phyloP scores from a whole-genome alignment of 345 rosid species.

The Laguncularia racemosa region DNA sequence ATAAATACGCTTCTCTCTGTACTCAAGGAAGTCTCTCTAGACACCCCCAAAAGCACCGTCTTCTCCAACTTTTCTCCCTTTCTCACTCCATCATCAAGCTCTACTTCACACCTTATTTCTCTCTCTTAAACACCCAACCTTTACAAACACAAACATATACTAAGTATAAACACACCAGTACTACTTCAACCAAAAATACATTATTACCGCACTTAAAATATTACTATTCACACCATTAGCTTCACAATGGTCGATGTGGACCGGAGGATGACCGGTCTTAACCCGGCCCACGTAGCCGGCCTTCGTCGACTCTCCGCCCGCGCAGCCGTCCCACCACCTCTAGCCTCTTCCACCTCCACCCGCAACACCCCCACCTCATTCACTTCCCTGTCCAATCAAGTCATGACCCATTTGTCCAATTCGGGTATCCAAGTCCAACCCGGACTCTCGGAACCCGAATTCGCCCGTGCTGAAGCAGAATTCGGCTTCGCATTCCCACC shows the following conservation, averaged over 20 bases:
- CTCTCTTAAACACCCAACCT: background rate
- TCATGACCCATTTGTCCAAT: constrained; percentile 53
- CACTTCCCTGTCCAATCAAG: constrained; percentile 70
- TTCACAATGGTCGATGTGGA: constrained; percentile 89
- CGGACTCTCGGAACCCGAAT: constrained; percentile 78
- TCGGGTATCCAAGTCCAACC: constrained; percentile 74
- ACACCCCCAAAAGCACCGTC: background rate
- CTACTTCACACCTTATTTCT: background rate
- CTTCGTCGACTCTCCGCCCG: constrained; percentile 92
- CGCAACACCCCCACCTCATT: constrained; percentile 74
- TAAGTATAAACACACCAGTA: too few species aligned
- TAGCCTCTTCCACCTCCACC: constrained; percentile 14
- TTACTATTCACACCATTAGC: background rate
- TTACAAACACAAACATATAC: too few species aligned
- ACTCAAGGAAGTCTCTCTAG: background rate
- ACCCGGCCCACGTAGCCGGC: constrained; percentile 88
- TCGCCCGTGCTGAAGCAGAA: constrained; percentile 84
- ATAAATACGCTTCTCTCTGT: constrained; percentile 23
- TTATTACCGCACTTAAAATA: too few species aligned
- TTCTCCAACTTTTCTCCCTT: background rate
- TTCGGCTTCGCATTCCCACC: constrained; percentile 90
- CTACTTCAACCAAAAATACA: too few species aligned
- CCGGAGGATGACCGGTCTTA: constrained; percentile 89
- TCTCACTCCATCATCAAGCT: constrained; percentile 1
- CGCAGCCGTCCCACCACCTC: constrained; percentile 64